These are phyloP conservation scores for Zygotorulaspora mrakii DNA, from an alignment of 1,139 yeast species.

Conservation along the genomic window DNA sequence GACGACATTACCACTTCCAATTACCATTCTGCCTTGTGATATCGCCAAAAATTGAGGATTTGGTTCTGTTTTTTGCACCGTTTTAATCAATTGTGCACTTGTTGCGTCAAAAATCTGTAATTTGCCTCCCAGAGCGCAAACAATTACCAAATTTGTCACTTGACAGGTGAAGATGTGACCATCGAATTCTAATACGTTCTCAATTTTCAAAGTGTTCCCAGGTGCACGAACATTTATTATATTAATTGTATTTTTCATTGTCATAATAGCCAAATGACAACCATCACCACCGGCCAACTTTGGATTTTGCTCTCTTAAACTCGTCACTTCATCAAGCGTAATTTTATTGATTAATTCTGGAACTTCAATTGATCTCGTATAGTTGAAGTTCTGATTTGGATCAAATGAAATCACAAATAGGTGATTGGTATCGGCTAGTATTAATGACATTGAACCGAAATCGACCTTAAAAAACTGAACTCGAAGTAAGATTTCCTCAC, in stretches of 20 bases:
- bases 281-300: slow-evolving; percentile 55
- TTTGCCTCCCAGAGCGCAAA: slow-evolving; percentile 63
- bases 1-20: slow-evolving; percentile 32
- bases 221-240: slow-evolving; percentile 43
- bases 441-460: slow-evolving; percentile 45
- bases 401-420: slow-evolving; percentile 34
- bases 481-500: slow-evolving; percentile 11
- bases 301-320: slow-evolving; percentile 29
- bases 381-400: slow-evolving; percentile 30
- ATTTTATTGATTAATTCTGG: slow-evolving; percentile 44
- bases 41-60: slow-evolving; percentile 32
- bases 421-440: slow-evolving; percentile 29
- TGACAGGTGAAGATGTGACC: slow-evolving; percentile 34
- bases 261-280: slow-evolving; percentile 45
- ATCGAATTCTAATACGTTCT: slow-evolving; percentile 26
- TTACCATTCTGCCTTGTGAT: slow-evolving; percentile 33
- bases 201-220: slow-evolving; percentile 21
- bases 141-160: slow-evolving; percentile 43
- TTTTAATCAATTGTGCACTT: slow-evolving; percentile 38
- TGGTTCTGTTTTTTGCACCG: slow-evolving; percentile 31
- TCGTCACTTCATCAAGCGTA: slow-evolving; percentile 34
- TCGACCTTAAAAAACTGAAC: slow-evolving; percentile 44
- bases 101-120: slow-evolving; percentile 60
- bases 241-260: slow-evolving; percentile 39
- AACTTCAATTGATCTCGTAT: slow-evolving; percentile 34